Percentiles rank a stretch among this genome's conserved stretches.
These are phyloP conservation scores for Trichoderma sp. DNA, from an alignment of 2,329 filamentous ascomycete species.

Conservation along the genomic window DNA sequence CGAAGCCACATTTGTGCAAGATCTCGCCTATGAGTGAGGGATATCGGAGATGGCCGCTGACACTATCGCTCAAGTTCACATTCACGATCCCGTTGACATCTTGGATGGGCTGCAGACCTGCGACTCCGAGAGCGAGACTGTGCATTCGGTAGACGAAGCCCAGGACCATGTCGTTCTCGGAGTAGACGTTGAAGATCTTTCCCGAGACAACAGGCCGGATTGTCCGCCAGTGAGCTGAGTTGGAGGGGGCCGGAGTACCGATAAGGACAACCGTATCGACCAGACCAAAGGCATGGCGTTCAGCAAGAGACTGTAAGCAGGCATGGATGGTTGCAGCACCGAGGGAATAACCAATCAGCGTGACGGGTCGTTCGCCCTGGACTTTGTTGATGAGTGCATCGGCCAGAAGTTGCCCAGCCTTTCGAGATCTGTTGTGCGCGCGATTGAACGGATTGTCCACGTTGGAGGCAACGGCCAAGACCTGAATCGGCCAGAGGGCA, in stretches of 20 bases:
- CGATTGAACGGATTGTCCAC: constrained; percentile 84
- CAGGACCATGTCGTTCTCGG: constrained; percentile 83
- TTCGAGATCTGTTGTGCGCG: constrained; percentile 75
- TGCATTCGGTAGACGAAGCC: constrained; percentile 86
- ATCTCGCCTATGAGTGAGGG: constrained; percentile 57
- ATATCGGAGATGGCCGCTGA: constrained; percentile 58
- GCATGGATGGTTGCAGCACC: constrained; percentile 82
- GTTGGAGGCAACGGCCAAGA: constrained; percentile 67
- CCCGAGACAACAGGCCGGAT: constrained; percentile 80
- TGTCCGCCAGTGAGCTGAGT: constrained; percentile 72
- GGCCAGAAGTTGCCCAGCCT: constrained; percentile 77
- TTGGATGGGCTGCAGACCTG: constrained; percentile 75
- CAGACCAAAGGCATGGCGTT: constrained; percentile 79
- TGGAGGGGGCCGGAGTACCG: constrained; percentile 76
- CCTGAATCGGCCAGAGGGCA: constrained; percentile 70
- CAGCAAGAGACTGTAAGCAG: constrained; percentile 76
- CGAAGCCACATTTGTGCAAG: constrained; percentile 56
- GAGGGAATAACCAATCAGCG: constrained; percentile 78
- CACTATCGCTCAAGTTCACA: constrained; percentile 56
- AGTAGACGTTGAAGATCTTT: constrained; percentile 85
- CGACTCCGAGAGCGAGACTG: constrained; percentile 79
- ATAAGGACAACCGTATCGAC: constrained; percentile 84
- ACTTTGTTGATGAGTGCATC: constrained; percentile 81
- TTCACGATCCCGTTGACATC: constrained; percentile 68
- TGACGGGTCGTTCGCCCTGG: constrained; percentile 81